Evolutionary conservation across 768 basidiomycete genomes (phyloP), one percentile per base, ranked within the genome.

Genomic region (Hericium rajendrae): DNA sequence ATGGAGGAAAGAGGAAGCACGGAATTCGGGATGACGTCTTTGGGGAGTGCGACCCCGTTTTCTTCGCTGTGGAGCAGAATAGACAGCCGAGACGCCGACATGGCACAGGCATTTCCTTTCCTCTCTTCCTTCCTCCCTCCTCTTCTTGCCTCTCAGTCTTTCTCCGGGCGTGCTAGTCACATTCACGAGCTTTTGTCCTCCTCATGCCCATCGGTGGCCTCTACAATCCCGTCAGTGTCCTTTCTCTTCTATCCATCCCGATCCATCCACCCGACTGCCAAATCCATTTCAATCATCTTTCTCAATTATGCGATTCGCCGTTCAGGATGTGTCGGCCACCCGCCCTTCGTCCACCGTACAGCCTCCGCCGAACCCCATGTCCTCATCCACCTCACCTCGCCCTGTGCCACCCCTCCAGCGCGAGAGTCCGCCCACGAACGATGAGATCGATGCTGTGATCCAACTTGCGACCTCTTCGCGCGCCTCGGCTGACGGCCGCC

Each of bases 391-490:
- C 48, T 22, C 48, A 10, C 20, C 41, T 50, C 48, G 6, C n/a
- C 18, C 22, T 50, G n/a, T 18, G 20, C 48, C 18, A 22, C 48
- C 22, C 48, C 1, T 22, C 48, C 16, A 22, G 22, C 48, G 20
- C 48, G 41, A 50, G 13, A 22, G 48, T 53, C 69, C 24, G 46
- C 40, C 85, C 82, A 79, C 86, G 2, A 85, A 85, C 73, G 88
- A 89, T 71, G 90, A 91, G 64, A 94, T 95, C 67, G 93, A 97
- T 68, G 90, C 91, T 3, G 80, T 93, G 65, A 97, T 97, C 60
- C 88, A 90, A 67, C 81, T 86, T 71, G 93, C 93, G n/a, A 94
- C 90, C 59, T 82, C 89, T 6, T 75, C 83, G 6, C 74, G 80
- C n/a, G 69, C 78, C 3, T 69, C 80, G 1, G 65, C 73, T 20